Conservation (phyloP, 1,284 basidiomycete genomes). For the Pascua guehoae region DNA sequence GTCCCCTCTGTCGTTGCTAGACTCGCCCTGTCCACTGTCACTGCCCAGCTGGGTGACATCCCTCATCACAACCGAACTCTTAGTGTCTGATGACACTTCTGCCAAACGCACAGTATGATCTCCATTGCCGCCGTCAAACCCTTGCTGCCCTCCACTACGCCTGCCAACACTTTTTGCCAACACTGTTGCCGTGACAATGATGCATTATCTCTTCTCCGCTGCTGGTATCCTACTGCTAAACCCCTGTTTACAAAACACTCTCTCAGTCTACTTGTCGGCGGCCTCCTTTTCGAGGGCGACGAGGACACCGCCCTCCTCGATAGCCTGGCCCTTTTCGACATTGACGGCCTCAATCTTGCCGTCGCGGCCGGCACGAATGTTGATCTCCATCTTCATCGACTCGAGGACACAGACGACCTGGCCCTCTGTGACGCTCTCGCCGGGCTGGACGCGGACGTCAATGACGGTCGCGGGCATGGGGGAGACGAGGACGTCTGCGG, state of each 20-base stretch:
- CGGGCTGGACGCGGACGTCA: constrained; percentile 71
- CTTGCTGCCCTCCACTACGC: no score
- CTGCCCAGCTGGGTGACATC: no score
- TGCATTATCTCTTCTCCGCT: neutral
- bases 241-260: neutral
- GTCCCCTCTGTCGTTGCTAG: no score
- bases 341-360: constrained; percentile 68
- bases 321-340: constrained; percentile 79
- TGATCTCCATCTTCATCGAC: constrained; percentile 95
- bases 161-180: no score
- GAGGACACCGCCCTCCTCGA: constrained; percentile 76
- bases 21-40: no score
- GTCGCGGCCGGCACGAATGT: constrained; percentile 64
- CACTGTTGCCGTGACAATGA: no score
- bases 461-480: constrained; percentile 90
- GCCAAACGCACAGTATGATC: no score
- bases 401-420: constrained; percentile 79
- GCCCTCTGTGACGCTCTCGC: constrained; percentile 73
- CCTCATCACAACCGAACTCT: no score
- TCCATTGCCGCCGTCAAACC: no score
- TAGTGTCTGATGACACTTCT: no score
- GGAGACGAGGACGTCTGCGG: constrained; percentile 42
- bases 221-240: neutral
- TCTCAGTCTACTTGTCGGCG: neutral
- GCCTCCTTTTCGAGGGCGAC: constrained; percentile 53